phyloP scores from a whole-genome alignment of 371 early-diverging fungal genomes.

The Nematocida sp. region DNA sequence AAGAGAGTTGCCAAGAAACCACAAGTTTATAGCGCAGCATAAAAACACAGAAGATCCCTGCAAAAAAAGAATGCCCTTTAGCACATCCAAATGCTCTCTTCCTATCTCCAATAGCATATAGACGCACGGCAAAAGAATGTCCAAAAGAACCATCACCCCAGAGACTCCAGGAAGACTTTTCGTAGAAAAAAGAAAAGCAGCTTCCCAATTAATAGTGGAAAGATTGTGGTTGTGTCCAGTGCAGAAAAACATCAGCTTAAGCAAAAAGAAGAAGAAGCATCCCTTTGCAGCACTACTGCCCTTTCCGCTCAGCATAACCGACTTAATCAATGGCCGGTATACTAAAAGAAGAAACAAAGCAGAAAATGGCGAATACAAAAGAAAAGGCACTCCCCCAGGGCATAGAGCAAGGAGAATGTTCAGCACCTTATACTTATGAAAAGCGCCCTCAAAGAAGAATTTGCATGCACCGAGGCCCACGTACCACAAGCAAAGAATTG shows the following conservation, averaged over 20 bases:
- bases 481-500: background rate
- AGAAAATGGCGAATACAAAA: conserved; percentile 24
- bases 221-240: conserved; percentile 48
- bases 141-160: conserved; percentile 10
- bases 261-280: conserved; percentile 24
- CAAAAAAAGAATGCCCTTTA: conserved; percentile 12
- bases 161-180: conserved; percentile 30
- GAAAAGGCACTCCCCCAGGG: background rate
- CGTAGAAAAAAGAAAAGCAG: conserved; percentile 37
- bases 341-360: conserved; percentile 3
- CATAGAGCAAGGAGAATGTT: too few relatives aligned
- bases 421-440: too few relatives aligned
- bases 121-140: conserved; percentile 28
- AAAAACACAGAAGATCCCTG: conserved; percentile 17
- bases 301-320: too few relatives aligned
- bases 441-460: conserved; percentile 14
- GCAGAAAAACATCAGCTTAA: conserved; percentile 38
- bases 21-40: conserved; percentile 31
- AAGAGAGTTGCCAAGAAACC: conserved; percentile 43
- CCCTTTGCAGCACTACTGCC: background rate
- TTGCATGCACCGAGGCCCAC: background rate
- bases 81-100: background rate
- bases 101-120: conserved; percentile 20
- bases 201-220: conserved; percentile 53
- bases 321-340: conserved; percentile 5